A percentile compares a stretch with the other conserved stretches of the same genome.
Conservation (phyloP, 1,284 basidiomycete genomes). For the Phellopilus nigrolimitatus region DNA sequence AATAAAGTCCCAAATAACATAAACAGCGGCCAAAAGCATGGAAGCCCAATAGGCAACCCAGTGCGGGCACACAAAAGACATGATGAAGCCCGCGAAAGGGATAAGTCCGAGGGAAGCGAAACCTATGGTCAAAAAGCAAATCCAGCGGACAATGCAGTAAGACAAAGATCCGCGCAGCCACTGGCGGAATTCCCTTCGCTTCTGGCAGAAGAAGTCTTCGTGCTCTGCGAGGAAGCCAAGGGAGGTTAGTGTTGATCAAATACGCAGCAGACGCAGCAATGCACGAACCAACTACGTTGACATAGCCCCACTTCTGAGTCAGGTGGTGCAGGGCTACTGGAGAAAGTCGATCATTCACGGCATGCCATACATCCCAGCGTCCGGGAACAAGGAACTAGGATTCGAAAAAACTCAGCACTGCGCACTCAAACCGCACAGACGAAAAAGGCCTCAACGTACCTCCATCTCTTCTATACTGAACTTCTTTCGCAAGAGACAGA, state of each 20-base stretch:
- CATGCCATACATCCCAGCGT: conserved; percentile 1
- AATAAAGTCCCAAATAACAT: no score
- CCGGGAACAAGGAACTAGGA: conserved; percentile 6
- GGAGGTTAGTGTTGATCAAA: no score
- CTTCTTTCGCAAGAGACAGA: conserved; percentile 8
- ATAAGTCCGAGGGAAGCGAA: no score
- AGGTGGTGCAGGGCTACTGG: conserved; percentile 3
- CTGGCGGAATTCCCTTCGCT: conserved; percentile 12
- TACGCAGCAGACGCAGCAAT: not conserved
- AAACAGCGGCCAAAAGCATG: no score
- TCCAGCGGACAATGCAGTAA: not conserved
- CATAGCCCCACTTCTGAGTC: not conserved
- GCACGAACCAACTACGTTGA: conserved; percentile 12
- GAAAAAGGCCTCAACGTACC: not conserved
- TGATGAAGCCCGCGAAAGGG: no score
- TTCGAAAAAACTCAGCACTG: not conserved
- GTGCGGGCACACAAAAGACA: no score
- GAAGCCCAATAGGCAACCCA: no score
- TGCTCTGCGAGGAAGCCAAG: conserved; percentile 3
- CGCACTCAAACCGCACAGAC: not conserved
- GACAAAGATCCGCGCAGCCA: conserved; percentile 5
- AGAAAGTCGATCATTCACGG: not conserved
- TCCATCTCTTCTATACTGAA: conserved; percentile 17
- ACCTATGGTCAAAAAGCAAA: no score
- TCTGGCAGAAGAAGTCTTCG: conserved; percentile 8